A percentile compares a stretch with the other conserved stretches of the same genome.
phyloP scores from a whole-genome alignment of 352 stramenopile genomes.

The Phytophthora macrochlamydospora region DNA sequence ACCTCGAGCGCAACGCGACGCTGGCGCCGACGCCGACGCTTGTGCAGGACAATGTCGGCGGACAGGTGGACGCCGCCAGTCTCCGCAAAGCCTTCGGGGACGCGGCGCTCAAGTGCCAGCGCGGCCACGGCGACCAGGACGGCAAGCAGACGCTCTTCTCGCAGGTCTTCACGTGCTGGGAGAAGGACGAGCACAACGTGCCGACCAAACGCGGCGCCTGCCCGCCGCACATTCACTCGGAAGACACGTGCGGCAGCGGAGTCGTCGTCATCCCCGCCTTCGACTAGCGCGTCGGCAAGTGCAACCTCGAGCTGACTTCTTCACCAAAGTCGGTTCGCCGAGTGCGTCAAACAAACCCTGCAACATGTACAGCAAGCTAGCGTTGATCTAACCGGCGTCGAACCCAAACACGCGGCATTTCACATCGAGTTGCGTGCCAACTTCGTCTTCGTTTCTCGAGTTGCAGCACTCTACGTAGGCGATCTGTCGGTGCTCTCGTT shows the following conservation, averaged over 20 bases:
- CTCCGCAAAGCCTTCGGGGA: conserved; percentile 53
- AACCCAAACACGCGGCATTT: conserved; percentile 12
- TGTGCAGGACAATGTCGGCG: conserved; percentile 65
- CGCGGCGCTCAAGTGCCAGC: conserved; percentile 42
- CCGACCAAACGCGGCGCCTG: conserved; percentile 59
- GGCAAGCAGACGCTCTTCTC: conserved; percentile 48
- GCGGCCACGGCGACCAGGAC: neutral
- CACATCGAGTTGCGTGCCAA: conserved; percentile 19
- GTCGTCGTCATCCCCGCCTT: conserved; percentile 69
- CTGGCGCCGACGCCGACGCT: conserved; percentile 60
- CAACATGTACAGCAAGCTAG: conserved; percentile 3
- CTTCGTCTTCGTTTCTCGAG: conserved; percentile 4
- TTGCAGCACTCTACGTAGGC: conserved; percentile 19
- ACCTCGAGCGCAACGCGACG: conserved; percentile 78
- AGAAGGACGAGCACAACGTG: conserved; percentile 60
- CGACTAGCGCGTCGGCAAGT: conserved; percentile 20
- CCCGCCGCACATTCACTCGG: conserved; percentile 61
- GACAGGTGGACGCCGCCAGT: conserved; percentile 45
- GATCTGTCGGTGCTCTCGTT: neutral
- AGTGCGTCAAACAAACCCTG: conserved; percentile 5
- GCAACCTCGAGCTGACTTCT: conserved; percentile 25
- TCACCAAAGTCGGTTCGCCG: conserved; percentile 25
- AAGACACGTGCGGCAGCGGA: conserved; percentile 69
- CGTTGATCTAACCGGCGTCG: conserved; percentile 25
- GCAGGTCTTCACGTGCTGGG: conserved; percentile 85